Evolutionary conservation across 192 early-diverging fungal genomes (phyloP).

Genomic region (Backusella tarrabulga): DNA sequence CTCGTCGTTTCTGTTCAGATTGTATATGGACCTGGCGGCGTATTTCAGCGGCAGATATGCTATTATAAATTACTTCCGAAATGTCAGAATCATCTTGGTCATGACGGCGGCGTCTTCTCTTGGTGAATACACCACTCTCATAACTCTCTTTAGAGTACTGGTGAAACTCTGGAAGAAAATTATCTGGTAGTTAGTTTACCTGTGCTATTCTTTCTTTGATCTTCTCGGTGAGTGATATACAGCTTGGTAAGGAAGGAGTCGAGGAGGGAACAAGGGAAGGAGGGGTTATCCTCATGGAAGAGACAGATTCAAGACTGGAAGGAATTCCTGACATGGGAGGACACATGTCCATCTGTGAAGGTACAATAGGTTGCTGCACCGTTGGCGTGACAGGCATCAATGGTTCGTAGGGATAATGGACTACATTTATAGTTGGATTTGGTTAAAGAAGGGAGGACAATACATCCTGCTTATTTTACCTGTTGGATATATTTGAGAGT

Average conservation of each 20-base stretch:
- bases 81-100: neutral
- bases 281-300: neutral
- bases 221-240: neutral
- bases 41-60: constrained; percentile 27
- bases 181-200: constrained; percentile 25
- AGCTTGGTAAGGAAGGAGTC: neutral
- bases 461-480: neutral
- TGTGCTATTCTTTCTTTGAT: constrained; percentile 33
- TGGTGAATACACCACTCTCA: constrained; percentile 21
- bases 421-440: neutral
- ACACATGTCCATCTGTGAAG: neutral
- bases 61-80: neutral
- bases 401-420: neutral
- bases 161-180: constrained; percentile 31
- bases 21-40: constrained; percentile 44
- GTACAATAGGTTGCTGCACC: neutral
- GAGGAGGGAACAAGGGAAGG: constrained; percentile 5
- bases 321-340: neutral
- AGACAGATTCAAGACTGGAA: constrained; percentile 5
- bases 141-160: constrained; percentile 36
- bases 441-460: neutral
- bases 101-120: constrained; percentile 10
- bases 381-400: neutral
- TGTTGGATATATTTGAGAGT: constrained; percentile 7
- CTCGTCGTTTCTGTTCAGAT: constrained; percentile 43